A percentile compares a stretch with the other conserved stretches of the same genome.
These are phyloP conservation scores for Adansonia grandidieri DNA, from an alignment of 441 rosid species.

Conservation along the genomic window DNA sequence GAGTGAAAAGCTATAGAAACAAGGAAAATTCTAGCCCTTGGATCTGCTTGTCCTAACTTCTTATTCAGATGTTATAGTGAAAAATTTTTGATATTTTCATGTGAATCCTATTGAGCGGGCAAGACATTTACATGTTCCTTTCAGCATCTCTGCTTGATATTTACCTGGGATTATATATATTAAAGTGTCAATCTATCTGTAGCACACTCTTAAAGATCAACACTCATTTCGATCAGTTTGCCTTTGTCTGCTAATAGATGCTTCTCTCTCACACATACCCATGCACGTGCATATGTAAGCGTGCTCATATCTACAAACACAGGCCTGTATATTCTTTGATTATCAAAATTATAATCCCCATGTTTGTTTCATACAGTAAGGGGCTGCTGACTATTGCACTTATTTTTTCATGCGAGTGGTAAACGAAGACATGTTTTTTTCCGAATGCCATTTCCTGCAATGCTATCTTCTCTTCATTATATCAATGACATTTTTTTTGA, in stretches of 20 bases:
- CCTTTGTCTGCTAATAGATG: neutral
- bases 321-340: neutral
- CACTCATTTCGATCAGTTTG: neutral
- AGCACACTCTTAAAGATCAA: constrained; percentile 5
- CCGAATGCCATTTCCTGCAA: neutral
- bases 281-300: neutral
- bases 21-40: neutral
- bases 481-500: neutral
- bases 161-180: neutral
- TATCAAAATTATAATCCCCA: neutral
- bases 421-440: neutral
- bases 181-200: neutral
- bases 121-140: neutral
- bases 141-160: neutral
- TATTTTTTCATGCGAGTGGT: neutral
- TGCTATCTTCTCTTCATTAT: neutral
- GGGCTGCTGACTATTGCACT: neutral
- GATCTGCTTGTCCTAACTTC: neutral
- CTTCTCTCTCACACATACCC: neutral
- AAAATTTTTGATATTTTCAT: neutral
- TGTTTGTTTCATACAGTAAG: constrained; percentile 1
- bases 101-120: neutral
- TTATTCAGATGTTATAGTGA: neutral
- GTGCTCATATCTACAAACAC: neutral
- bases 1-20: neutral